Conservation (phyloP, 331 rosid genomes). For the Phaseolus coccineus region DNA sequence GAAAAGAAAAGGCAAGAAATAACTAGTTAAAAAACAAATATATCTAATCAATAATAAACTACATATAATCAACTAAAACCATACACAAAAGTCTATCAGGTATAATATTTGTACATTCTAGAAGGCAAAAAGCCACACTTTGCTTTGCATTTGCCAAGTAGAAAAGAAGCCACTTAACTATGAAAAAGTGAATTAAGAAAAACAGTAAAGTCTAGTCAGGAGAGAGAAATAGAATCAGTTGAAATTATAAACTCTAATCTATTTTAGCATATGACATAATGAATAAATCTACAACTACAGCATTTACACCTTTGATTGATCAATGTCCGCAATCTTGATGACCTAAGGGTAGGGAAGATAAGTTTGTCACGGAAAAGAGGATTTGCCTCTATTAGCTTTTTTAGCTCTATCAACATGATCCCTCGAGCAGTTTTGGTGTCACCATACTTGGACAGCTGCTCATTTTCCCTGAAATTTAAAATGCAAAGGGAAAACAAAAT, state of each 20-base stretch:
- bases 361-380: conserved; percentile 89
- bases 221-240: background rate
- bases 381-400: conserved; percentile 84
- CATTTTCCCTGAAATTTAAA: conserved; percentile 75
- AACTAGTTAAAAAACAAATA: background rate
- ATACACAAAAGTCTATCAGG: conserved; percentile 10
- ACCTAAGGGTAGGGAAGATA: conserved; percentile 69
- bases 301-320: conserved; percentile 85
- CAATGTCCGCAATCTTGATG: conserved; percentile 80
- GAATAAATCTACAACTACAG: conserved; percentile 31
- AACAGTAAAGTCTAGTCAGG: background rate
- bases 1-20: conserved; percentile 21
- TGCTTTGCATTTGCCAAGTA: conserved; percentile 4
- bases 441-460: conserved; percentile 86
- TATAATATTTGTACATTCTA: background rate
- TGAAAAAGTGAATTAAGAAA: conserved; percentile 16
- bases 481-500: conserved; percentile 28
- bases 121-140: conserved; percentile 2
- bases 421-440: conserved; percentile 88
- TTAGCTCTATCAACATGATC: conserved; percentile 85
- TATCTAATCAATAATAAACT: background rate
- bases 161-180: conserved; percentile 29
- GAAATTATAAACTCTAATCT: background rate
- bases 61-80: conserved; percentile 22
- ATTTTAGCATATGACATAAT: background rate